Conservation (phyloP, 345 rosid genomes). For the Dipteronia dyeriana region DNA sequence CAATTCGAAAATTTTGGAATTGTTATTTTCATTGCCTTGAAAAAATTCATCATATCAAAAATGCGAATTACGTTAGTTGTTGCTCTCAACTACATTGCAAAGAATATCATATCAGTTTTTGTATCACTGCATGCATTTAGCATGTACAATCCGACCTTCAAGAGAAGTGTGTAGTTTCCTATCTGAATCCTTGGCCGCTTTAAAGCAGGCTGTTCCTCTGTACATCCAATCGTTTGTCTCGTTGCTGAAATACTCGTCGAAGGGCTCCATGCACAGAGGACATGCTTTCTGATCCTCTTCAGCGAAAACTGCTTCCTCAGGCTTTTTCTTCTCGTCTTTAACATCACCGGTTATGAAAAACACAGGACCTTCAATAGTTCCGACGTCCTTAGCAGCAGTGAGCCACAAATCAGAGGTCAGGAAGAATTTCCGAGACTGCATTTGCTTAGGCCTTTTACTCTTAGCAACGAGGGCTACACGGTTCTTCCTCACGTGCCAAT, state of each 20-base stretch:
- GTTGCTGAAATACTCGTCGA: slow-evolving; percentile 49
- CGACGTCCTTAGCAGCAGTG: background rate
- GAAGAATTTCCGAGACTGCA: slow-evolving; percentile 27
- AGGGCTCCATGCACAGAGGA: slow-evolving; percentile 36
- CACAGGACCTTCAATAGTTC: background rate
- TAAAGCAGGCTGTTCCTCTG: slow-evolving; percentile 38
- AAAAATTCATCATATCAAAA: background rate
- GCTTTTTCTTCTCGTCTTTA: background rate
- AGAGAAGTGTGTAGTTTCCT: background rate
- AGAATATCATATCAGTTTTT: background rate
- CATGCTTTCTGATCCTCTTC: slow-evolving; percentile 37
- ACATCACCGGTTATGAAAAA: background rate
- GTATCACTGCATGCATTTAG: background rate
- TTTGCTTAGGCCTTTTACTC: background rate
- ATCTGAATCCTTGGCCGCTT: background rate
- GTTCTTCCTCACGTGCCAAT: slow-evolving; percentile 49
- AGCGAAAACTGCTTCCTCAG: slow-evolving; percentile 23
- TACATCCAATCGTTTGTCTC: slow-evolving; percentile 54
- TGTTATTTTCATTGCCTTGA: background rate
- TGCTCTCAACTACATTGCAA: background rate
- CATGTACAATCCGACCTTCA: background rate
- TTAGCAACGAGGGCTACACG: background rate
- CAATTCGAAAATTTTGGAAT: background rate
- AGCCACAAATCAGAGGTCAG: slow-evolving; percentile 24
- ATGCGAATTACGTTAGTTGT: background rate